phyloP scores from a whole-genome alignment of 169 alveolate species.

The Condylostoma magnum region DNA sequence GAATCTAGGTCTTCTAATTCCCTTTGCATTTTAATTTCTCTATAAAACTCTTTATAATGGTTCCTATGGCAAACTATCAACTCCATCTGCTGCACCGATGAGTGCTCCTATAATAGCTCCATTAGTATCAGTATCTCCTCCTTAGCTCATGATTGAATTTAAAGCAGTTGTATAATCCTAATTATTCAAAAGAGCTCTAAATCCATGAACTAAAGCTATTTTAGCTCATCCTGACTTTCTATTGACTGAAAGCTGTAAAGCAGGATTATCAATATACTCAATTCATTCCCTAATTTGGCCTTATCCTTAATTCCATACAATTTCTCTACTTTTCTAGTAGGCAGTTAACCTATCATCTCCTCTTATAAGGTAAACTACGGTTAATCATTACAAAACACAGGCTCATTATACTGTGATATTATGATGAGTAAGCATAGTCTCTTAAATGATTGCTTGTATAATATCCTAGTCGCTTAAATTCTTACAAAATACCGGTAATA shows the following conservation, averaged over 20 bases:
- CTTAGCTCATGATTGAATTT: neutral
- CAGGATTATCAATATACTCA: neutral
- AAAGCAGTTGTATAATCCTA: neutral
- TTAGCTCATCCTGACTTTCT: slow-evolving; percentile 23
- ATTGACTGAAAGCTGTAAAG: neutral
- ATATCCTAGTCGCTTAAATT: neutral
- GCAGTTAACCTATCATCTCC: neutral
- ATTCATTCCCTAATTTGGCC: neutral
- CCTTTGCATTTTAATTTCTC: slow-evolving; percentile 4
- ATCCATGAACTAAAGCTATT: slow-evolving; percentile 8
- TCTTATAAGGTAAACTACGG: neutral
- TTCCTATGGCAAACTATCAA: neutral
- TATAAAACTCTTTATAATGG: neutral
- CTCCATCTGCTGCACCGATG: slow-evolving; percentile 25
- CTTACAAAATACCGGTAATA: neutral
- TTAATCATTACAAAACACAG: neutral
- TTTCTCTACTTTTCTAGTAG: neutral
- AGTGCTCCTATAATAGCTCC: slow-evolving; percentile 29
- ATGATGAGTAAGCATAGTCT: slow-evolving; percentile 11
- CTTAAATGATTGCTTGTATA: slow-evolving; percentile 11
- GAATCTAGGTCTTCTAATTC: slow-evolving; percentile 26
- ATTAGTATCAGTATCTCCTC: slow-evolving; percentile 37
- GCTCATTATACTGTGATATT: neutral
- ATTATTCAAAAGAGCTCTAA: neutral
- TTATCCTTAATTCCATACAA: neutral